Conservation (phyloP, 495 filamentous ascomycete genomes). For the Aspergillus leporis region DNA sequence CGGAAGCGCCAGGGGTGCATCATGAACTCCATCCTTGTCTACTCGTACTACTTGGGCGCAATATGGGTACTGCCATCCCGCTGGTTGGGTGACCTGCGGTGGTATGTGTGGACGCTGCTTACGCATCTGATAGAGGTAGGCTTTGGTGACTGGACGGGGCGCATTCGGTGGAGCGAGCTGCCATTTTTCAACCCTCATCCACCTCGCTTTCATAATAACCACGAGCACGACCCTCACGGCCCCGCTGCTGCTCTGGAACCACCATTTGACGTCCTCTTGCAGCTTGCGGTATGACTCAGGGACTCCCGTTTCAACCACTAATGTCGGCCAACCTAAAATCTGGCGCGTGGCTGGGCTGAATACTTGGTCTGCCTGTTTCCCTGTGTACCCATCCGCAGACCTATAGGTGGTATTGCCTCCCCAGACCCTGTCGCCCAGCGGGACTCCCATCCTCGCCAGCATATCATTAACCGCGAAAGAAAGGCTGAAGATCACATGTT, state of each 20-base stretch:
- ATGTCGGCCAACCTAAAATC: neutral
- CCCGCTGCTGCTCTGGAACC: neutral
- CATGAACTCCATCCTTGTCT: constrained; percentile 23
- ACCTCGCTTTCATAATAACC: neutral
- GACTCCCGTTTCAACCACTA: neutral
- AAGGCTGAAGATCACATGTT: too few relatives aligned
- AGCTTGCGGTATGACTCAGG: neutral
- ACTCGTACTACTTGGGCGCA: neutral
- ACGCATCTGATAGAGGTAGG: neutral
- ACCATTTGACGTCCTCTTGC: neutral
- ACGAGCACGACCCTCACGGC: neutral
- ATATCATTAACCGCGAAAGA: too few relatives aligned
- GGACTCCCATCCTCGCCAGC: too few relatives aligned
- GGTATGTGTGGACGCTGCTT: neutral
- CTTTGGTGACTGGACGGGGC: neutral
- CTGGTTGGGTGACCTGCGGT: neutral
- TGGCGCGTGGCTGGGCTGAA: neutral
- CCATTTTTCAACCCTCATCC: constrained; percentile 2
- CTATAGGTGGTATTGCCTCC: too few relatives aligned
- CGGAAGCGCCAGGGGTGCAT: neutral
- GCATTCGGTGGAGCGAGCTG: neutral
- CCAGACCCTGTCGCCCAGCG: too few relatives aligned
- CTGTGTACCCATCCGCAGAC: neutral
- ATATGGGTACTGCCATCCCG: neutral
- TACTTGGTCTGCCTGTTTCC: neutral